phyloP scores from a whole-genome alignment of 2,329 filamentous ascomycete species.

The Fusarium miscanthi region DNA sequence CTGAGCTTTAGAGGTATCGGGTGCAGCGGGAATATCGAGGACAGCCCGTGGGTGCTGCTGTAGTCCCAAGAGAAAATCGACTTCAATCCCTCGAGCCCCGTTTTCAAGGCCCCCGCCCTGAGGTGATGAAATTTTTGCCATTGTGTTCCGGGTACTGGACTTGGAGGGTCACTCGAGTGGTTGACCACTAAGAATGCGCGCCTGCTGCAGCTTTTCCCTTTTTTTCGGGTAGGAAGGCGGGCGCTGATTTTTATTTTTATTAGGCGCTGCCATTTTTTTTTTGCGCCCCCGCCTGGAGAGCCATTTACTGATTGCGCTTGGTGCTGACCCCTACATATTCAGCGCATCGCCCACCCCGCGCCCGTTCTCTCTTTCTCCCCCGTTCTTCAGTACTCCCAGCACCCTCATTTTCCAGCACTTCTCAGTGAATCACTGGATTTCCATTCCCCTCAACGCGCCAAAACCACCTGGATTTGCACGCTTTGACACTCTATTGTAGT shows the following conservation, averaged over 20 bases:
- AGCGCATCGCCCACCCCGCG: slow-evolving; percentile 51
- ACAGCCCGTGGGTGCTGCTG: slow-evolving; percentile 8
- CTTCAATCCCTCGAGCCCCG: slow-evolving; percentile 23
- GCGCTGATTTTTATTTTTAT: slow-evolving; percentile 27
- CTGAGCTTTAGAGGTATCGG: slow-evolving; percentile 3
- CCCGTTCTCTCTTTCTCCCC: slow-evolving; percentile 46
- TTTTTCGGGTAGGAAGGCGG: slow-evolving; percentile 23
- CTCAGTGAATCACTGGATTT: slow-evolving; percentile 30
- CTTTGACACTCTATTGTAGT: slow-evolving; percentile 39
- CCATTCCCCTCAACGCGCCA: slow-evolving; percentile 40
- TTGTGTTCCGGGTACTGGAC: slow-evolving; percentile 18
- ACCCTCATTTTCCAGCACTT: slow-evolving; percentile 43
- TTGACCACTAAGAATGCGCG: slow-evolving; percentile 36
- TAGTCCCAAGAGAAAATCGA: slow-evolving; percentile 10
- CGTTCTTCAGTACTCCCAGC: slow-evolving; percentile 47
- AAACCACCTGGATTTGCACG: slow-evolving; percentile 43
- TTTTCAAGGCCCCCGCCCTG: slow-evolving; percentile 35
- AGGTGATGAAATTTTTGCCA: slow-evolving; percentile 27
- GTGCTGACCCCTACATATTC: slow-evolving; percentile 51
- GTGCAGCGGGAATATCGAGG: slow-evolving; percentile 12
- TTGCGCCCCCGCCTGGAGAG: slow-evolving; percentile 33
- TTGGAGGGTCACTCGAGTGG: slow-evolving; percentile 20
- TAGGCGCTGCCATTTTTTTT: slow-evolving; percentile 33
- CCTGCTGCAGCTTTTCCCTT: slow-evolving; percentile 42
- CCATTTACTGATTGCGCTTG: slow-evolving; percentile 49